These are phyloP conservation scores for Schizothecium vesticola DNA, from an alignment of 495 filamentous ascomycete genomes.

Conservation along the genomic window DNA sequence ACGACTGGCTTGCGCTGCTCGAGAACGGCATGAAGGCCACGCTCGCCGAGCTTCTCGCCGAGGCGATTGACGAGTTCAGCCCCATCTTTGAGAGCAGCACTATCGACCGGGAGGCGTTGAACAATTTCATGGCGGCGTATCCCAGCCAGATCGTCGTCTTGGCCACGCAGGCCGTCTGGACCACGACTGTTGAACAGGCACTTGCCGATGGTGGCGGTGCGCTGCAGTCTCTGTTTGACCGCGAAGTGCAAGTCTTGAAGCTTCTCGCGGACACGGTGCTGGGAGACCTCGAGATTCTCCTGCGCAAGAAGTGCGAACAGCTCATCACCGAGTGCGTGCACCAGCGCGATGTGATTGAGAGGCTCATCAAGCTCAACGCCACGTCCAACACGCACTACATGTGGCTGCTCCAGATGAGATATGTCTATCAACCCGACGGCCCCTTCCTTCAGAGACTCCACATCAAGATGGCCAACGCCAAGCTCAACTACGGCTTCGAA, in stretches of 20 bases:
- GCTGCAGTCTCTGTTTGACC: conserved; percentile 64
- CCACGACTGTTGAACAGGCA: conserved; percentile 69
- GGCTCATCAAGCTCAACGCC: conserved; percentile 69
- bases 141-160: conserved; percentile 95
- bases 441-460: conserved; percentile 78
- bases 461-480: conserved; percentile 95
- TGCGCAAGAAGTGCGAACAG: conserved; percentile 94
- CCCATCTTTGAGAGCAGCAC: conserved; percentile 61
- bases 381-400: conserved; percentile 75
- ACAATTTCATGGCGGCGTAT: conserved; percentile 69
- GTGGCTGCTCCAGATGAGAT: conserved; percentile 98
- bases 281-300: conserved; percentile 77
- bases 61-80: conserved; percentile 73
- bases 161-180: conserved; percentile 94
- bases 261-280: conserved; percentile 85
- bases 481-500: conserved; percentile 92
- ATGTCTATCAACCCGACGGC: conserved; percentile 75
- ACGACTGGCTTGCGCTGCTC: conserved; percentile 90
- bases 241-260: conserved; percentile 73
- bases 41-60: conserved; percentile 80
- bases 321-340: conserved; percentile 99
- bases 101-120: conserved; percentile 63
- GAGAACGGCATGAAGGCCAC: conserved; percentile 93
- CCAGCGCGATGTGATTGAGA: conserved; percentile 85
- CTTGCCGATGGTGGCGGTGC: conserved; percentile 61